Base-by-base conservation (phyloP, 1,139 yeast genomes). In the Hansenula sp. region DNA sequence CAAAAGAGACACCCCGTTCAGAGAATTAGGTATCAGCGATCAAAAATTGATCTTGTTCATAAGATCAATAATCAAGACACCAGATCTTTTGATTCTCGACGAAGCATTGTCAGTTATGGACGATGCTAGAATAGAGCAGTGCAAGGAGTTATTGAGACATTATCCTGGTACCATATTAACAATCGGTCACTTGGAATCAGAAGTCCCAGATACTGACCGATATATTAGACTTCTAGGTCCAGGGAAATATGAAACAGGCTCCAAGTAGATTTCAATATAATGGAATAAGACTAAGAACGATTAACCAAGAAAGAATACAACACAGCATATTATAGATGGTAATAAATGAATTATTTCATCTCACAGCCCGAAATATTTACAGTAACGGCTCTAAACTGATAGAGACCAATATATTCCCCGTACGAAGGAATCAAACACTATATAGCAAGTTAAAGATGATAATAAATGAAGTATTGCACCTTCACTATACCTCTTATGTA, bases 61-160 rank as follows among this genome's bases (percentile, higher is more conserved):
- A 33, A 70, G 98, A 45, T 85, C 96, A 1, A 59, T 90, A 15
- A 72, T 87, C 41, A 88, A 86, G 61, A 70, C 77, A 49, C 99
- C 99, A 0, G 76, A 77, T 40, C 66, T 93, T 3, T 68, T 93
- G 40, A 84, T 93, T 43, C 69, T 93, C 3, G 99, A 93, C 61
- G 99, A 93, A 66, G 96, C 98, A 0, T 81, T 93, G 50, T 86
- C 96, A 15, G 94, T 93, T 28, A 88, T 91, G 94, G 89, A 85
- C 41, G 84, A 80, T 46, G 76, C 67, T 28, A 71, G 82, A 34
- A 75, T 90, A 62, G 68, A 71, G 21, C 71, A 71, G 48, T 90
- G 96, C 51, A 90, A 87, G 57, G 68, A 70, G 15, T 59, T 84
- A n/a, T 68, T 90, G 15, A 74, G 78, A 36, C 63, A 72, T 19